phyloP scores from a whole-genome alignment of 768 basidiomycete species.

The Inosperma sp. region DNA sequence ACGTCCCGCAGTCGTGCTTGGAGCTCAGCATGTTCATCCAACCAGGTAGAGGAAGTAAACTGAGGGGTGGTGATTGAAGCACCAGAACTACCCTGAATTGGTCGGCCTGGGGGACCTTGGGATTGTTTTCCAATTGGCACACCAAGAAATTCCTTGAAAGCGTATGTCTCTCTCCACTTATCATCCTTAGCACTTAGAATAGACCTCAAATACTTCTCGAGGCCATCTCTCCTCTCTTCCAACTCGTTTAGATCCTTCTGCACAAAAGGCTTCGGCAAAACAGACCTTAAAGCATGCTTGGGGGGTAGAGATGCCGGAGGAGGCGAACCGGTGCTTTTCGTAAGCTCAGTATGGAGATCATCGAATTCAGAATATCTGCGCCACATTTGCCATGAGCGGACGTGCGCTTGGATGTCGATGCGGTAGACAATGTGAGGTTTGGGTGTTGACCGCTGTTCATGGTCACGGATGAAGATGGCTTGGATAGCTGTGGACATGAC shows the following conservation, averaged over 20 bases:
- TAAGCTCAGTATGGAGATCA: slow-evolving; percentile 78
- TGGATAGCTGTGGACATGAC: slow-evolving; percentile 57
- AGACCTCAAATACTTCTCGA: slow-evolving; percentile 89
- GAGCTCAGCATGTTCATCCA: slow-evolving; percentile 60
- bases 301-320: slow-evolving; percentile 81
- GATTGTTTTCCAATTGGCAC: slow-evolving; percentile 63
- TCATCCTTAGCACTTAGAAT: slow-evolving; percentile 91
- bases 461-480: slow-evolving; percentile 62
- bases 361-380: slow-evolving; percentile 93
- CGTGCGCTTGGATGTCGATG: slow-evolving; percentile 81
- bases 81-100: slow-evolving; percentile 5
- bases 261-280: slow-evolving; percentile 36
- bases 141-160: slow-evolving; percentile 84
- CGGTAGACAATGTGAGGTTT: slow-evolving; percentile 79
- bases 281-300: slow-evolving; percentile 73
- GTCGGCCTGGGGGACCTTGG: slow-evolving; percentile 4
- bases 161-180: slow-evolving; percentile 73
- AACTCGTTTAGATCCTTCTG: no score
- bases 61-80: slow-evolving; percentile 31
- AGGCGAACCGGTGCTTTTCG: slow-evolving; percentile 69
- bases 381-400: slow-evolving; percentile 92
- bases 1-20: slow-evolving; percentile 74
- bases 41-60: slow-evolving; percentile 69
- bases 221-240: slow-evolving; percentile 72
- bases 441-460: slow-evolving; percentile 64